These are phyloP conservation scores for Citrullus amarus DNA, from an alignment of 306 rosid genomes.

Conservation along the genomic window DNA sequence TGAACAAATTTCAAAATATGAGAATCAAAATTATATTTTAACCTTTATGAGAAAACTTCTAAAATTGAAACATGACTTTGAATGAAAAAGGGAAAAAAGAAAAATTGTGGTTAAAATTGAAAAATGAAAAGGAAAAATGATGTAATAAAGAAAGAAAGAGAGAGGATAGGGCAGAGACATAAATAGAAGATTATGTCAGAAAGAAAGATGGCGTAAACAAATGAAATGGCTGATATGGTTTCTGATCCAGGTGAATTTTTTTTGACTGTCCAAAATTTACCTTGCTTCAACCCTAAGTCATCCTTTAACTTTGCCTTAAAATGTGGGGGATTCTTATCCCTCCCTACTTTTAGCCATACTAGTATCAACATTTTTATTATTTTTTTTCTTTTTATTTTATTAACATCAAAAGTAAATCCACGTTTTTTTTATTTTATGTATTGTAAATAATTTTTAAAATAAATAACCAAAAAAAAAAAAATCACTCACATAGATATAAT, in stretches of 20 bases:
- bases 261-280: neutral
- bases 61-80: too few relatives aligned
- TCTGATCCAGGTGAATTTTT: neutral
- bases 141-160: neutral
- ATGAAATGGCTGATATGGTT: neutral
- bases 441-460: too few relatives aligned
- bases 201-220: slow-evolving; percentile 5
- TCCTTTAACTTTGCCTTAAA: neutral
- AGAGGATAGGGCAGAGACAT: neutral
- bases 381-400: too few relatives aligned
- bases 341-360: neutral
- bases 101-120: neutral
- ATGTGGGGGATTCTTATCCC: neutral
- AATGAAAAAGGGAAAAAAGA: too few relatives aligned
- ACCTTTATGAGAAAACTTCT: too few relatives aligned
- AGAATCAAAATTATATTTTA: too few relatives aligned
- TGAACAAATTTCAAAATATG: too few relatives aligned
- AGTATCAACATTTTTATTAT: too few relatives aligned
- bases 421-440: too few relatives aligned
- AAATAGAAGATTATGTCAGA: slow-evolving; percentile 3
- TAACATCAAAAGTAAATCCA: too few relatives aligned
- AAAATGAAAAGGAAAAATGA: neutral
- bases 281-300: neutral
- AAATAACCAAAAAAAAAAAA: too few relatives aligned
- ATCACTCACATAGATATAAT: too few relatives aligned